Percentiles rank a stretch among this genome's conserved stretches.
phyloP scores from a whole-genome alignment of 495 filamentous ascomycete genomes.

The Penicillium canescens region DNA sequence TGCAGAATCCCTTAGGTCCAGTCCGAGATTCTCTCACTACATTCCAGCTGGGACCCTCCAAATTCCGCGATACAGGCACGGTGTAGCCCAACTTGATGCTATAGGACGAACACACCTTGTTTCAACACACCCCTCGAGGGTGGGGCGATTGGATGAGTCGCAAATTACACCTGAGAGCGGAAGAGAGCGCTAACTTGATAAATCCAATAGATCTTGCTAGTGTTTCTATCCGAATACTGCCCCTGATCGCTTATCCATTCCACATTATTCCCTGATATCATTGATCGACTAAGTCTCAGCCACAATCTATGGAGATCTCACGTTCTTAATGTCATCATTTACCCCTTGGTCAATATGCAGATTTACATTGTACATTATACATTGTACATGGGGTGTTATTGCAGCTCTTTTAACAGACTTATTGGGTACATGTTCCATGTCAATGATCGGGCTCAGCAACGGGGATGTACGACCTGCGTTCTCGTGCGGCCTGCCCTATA shows the following conservation, averaged over 20 bases:
- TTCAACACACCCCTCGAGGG: too few species aligned
- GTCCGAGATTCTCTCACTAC: too few species aligned
- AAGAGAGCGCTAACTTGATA: too few species aligned
- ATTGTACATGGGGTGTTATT: neutral
- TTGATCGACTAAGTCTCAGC: neutral
- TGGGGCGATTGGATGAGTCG: too few species aligned
- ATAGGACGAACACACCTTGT: too few species aligned
- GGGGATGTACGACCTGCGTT: slow-evolving; percentile 47
- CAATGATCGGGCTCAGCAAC: slow-evolving; percentile 32
- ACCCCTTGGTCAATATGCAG: neutral
- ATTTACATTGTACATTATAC: neutral
- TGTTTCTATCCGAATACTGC: neutral
- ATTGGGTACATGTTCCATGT: slow-evolving; percentile 3
- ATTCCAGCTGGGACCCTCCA: too few species aligned
- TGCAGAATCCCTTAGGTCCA: too few species aligned
- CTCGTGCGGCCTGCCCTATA: slow-evolving; percentile 36
- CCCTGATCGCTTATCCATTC: slow-evolving; percentile 1
- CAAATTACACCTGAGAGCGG: too few species aligned
- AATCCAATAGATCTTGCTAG: neutral
- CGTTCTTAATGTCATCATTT: slow-evolving; percentile 3
- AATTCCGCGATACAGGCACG: too few species aligned
- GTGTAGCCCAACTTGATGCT: too few species aligned
- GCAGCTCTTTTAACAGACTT: neutral
- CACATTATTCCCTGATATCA: neutral
- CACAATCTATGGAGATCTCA: neutral